Evolutionary conservation across 805 yeast genomes (phyloP), one percentile per base, ranked within the genome.

Genomic region (Candida adriatica): DNA sequence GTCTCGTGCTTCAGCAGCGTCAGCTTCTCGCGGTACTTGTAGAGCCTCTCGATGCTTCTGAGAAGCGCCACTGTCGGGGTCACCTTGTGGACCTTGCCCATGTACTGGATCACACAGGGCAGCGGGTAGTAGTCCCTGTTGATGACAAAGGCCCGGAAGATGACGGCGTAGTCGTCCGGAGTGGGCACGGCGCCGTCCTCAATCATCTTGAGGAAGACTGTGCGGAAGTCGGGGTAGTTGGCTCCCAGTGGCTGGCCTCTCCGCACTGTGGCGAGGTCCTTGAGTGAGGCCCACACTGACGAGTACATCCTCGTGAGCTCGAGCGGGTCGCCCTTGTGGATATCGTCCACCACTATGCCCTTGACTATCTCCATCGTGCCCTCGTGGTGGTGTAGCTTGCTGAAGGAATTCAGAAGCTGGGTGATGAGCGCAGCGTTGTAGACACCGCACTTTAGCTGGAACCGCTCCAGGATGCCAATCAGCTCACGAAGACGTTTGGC

Each of bases 391-490:
- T 51, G 49, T 10, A 43, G 42, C 11, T 48, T 48, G 6, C 44
- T 32, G 28, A 59, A 62, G 11, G 59, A 57, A 8, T 40, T 41
- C 4, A 70, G 31, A 8, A 69, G 42, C 35, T 61, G 64, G 6
- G 62, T 54, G 5, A 68, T 52, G 10, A 68, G 48, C 1, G 52
- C 51, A 1, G 67, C 51, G 34, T 61, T 60, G 20, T 52, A 51
- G 2, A 43, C 43, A 2, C 65, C 51, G 10, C 49, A 45, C 3
- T 43, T 40, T 3, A 46, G 22, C n/a, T 45, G 38, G 55, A 67
- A 61, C 29, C 53, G 38, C 1, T 42, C 29, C 9, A 66, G 16
- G 6, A 66, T 18, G 1, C 37, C 37, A 14, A 51, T 46, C 10
- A 68, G 54, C 24, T 54, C 49, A 10, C 39, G 37, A 4, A 49